Percentiles rank a stretch among this genome's conserved stretches.
Evolutionary conservation across 1,139 yeast species (phyloP).

Genomic region (Taphrina pruni): DNA sequence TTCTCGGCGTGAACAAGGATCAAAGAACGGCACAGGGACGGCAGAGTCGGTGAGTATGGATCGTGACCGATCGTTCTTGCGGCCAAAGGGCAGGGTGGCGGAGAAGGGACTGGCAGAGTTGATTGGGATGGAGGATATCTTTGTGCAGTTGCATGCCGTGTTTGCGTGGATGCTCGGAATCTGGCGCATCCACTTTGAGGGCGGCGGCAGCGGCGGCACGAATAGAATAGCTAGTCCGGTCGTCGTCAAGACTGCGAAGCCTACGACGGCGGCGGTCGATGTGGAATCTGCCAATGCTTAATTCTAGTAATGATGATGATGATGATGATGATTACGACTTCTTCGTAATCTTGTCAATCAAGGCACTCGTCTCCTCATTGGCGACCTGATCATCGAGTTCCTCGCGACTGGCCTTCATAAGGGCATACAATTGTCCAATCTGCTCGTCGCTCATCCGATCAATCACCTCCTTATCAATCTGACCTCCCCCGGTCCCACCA

Average conservation of each 20-base stretch:
- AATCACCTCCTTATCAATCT: constrained; percentile 38
- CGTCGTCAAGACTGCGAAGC: background rate
- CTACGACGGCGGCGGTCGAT: background rate
- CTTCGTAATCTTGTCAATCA: constrained; percentile 39
- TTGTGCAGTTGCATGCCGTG: constrained; percentile 39
- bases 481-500: too few species aligned
- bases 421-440: constrained; percentile 37
- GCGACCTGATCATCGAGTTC: constrained; percentile 27
- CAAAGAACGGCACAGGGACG: background rate
- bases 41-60: constrained; percentile 19
- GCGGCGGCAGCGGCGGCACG: background rate
- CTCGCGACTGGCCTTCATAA: constrained; percentile 36
- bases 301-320: background rate
- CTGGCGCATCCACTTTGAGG: constrained; percentile 42
- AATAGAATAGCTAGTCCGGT: too few species aligned
- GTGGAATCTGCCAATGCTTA: background rate
- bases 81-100: constrained; percentile 41
- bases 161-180: constrained; percentile 41
- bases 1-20: background rate
- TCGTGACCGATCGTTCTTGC: constrained; percentile 35
- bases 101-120: constrained; percentile 38
- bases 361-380: constrained; percentile 24
- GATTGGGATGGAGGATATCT: constrained; percentile 39
- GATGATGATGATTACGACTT: background rate
- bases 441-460: constrained; percentile 40